Base-by-base conservation (phyloP, 2,329 filamentous ascomycete species). In the Ophiocordyceps sinensis region DNA sequence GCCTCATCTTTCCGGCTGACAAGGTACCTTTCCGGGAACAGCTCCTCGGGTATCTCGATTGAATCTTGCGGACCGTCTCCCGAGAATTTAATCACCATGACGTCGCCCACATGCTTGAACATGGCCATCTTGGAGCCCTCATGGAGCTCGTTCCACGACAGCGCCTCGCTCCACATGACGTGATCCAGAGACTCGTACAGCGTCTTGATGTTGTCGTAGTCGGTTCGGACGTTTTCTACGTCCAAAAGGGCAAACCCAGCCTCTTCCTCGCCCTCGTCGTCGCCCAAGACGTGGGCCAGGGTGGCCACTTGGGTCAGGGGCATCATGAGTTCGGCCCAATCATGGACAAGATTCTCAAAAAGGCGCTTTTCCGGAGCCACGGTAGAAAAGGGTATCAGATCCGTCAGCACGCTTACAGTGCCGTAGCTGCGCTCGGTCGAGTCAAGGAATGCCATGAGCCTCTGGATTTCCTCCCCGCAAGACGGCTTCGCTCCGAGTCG, bases 401-500 rank as follows among this genome's bases (percentile, higher is more conserved):
- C 57, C 5, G 60, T 53, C 6, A 79, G 54, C 5, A 61, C 58
- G 42, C 74, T 71, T 19, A 66, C 67, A 0, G 70, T 72, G 13
- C 72, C 77, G 47, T 78, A 79, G 36, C 68, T 71, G 36, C 77
- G 66, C 23, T 79, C 71, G 0, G 75, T 77, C 10, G 57, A 61
- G 43, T 80, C 76, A 3, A 81, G 63, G 45, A 81, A 79, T 10
- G 75, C 76, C 61, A 81, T 68, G 5, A 81, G 54, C 13, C 77
- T 71, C 47, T 79, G 76, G 2, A 79, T 47, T 52, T 80, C 77
- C 21, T 75, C 64, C 40, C 61, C 56, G 43, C 74, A 62, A 15
- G 63, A 55, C 12, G 65, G 55, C 38, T 54, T 56, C 28, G 49
- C 41, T 29, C 54, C 57, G 26, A 43, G 38, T 15, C 41, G 47